Evolutionary conservation across 139 green algal genomes (phyloP).

Genomic region (Bryopsis sp.): DNA sequence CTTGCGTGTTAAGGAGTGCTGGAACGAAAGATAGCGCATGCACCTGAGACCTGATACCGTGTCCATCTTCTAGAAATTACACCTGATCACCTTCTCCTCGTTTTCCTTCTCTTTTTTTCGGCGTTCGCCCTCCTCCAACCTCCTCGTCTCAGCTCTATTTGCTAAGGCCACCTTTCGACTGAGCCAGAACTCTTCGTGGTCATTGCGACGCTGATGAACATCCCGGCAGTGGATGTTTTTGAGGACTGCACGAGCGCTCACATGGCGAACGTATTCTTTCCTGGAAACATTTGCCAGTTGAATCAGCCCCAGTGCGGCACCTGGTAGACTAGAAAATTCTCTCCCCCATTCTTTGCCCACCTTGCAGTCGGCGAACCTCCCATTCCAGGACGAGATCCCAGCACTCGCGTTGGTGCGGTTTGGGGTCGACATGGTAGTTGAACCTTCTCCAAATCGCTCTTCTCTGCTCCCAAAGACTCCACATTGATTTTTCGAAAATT

Average conservation of each 20-base stretch:
- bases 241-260: not conserved
- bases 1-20: too few relatives aligned
- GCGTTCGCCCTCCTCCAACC: too few relatives aligned
- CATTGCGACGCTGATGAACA: not conserved
- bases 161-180: not conserved
- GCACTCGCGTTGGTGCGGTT: not conserved
- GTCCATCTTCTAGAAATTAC: not conserved
- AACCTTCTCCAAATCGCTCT: not conserved
- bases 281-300: not conserved
- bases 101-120: not conserved
- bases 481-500: not conserved
- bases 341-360: not conserved
- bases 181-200: not conserved
- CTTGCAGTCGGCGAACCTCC: constrained; percentile 1
- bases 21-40: too few relatives aligned
- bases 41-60: too few relatives aligned
- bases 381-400: not conserved
- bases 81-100: not conserved
- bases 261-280: not conserved
- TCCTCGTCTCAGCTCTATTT: too few relatives aligned
- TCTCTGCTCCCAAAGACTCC: not conserved
- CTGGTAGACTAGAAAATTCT: not conserved
- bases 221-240: not conserved
- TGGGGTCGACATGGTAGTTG: not conserved
- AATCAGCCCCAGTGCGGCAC: not conserved